Evolutionary conservation across 192 early-diverging fungal species (phyloP).

Genomic region (Coemansia sp.): DNA sequence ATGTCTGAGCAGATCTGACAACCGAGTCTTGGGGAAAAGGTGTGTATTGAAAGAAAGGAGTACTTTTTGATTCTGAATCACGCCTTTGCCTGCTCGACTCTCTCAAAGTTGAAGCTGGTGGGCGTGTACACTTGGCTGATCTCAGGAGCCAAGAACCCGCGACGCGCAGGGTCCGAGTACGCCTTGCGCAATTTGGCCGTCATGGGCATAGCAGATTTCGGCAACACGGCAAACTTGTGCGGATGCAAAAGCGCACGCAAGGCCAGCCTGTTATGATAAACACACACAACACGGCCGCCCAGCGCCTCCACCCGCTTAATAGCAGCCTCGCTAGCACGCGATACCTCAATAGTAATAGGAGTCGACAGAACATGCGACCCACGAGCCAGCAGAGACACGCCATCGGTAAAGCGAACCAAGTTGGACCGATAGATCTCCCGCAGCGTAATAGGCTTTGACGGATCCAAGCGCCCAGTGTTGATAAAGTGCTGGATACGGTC

Average conservation of each 20-base stretch:
- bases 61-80: neutral
- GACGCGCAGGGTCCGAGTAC: slow-evolving; percentile 65
- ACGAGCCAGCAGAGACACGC: slow-evolving; percentile 77
- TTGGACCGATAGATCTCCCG: slow-evolving; percentile 50
- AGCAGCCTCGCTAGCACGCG: slow-evolving; percentile 72
- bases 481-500: slow-evolving; percentile 93
- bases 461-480: slow-evolving; percentile 76
- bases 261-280: slow-evolving; percentile 75
- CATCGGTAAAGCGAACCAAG: slow-evolving; percentile 66
- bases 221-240: slow-evolving; percentile 69
- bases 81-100: slow-evolving; percentile 5
- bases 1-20: too few species aligned
- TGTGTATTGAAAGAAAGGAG: neutral
- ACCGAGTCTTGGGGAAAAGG: neutral
- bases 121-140: slow-evolving; percentile 38
- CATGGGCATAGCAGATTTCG: slow-evolving; percentile 65
- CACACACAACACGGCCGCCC: slow-evolving; percentile 78
- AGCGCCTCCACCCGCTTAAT: slow-evolving; percentile 76
- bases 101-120: slow-evolving; percentile 41
- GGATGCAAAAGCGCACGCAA: slow-evolving; percentile 77
- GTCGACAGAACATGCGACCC: slow-evolving; percentile 76
- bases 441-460: slow-evolving; percentile 78
- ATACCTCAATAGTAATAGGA: slow-evolving; percentile 82
- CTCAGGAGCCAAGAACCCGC: slow-evolving; percentile 70
- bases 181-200: slow-evolving; percentile 59